These are phyloP conservation scores for Cercospora janseana DNA, from an alignment of 2,329 filamentous ascomycete genomes.

Conservation along the genomic window DNA sequence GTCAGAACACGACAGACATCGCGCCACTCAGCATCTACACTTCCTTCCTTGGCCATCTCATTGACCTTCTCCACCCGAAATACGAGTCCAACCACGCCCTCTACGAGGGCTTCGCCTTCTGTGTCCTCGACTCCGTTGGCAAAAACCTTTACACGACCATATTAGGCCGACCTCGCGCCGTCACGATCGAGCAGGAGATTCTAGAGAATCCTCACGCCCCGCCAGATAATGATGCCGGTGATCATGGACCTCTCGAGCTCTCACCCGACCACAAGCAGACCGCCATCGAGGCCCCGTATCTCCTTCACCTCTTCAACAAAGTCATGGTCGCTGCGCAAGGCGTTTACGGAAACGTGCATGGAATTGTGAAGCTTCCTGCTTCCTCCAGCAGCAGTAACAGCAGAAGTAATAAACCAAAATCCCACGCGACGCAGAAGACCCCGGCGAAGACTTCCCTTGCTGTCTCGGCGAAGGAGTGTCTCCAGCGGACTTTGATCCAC, in stretches of 20 bases:
- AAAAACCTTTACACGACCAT: conserved; percentile 41
- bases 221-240: conserved; percentile 30
- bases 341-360: conserved; percentile 32
- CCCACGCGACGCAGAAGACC: too few relatives aligned
- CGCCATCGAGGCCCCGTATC: conserved; percentile 42
- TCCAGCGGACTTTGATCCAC: conserved; percentile 47
- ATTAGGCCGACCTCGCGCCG: conserved; percentile 36
- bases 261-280: conserved; percentile 26
- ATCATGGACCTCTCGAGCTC: conserved; percentile 4
- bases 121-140: conserved; percentile 43
- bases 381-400: conserved; percentile 20
- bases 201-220: conserved; percentile 17
- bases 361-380: conserved; percentile 1
- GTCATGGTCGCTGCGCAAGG: conserved; percentile 42
- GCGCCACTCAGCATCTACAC: conserved; percentile 31
- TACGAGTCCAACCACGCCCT: conserved; percentile 40
- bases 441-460: conserved; percentile 37
- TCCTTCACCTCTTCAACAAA: conserved; percentile 43
- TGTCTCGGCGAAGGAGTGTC: conserved; percentile 42
- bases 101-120: conserved; percentile 47
- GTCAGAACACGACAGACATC: conserved; percentile 24
- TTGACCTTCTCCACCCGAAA: conserved; percentile 40
- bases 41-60: conserved; percentile 39
- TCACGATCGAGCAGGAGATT: conserved; percentile 31
- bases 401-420: conserved; percentile 32